Evolutionary conservation across 495 filamentous ascomycete species (phyloP), one percentile per base, ranked within the genome.

Genomic region (Zalerion maritima): DNA sequence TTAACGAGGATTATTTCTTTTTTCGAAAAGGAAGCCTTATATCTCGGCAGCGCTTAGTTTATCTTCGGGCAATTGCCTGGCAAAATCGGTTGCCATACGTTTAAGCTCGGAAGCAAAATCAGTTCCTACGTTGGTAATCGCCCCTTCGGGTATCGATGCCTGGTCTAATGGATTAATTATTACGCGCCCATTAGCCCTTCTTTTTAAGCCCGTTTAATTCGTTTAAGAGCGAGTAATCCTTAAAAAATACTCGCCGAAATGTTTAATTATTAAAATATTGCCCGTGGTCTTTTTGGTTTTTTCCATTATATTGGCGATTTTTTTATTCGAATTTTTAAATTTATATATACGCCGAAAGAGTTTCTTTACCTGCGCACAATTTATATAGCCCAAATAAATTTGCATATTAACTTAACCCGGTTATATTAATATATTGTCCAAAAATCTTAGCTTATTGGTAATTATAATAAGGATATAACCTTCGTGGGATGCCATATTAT

Each of bases 381-480:
- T 77, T 2, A 81, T 71, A 24, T 75, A 73, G 8, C 66, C 60
- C 45, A 89, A 86, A 21, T 58, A 46, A 4, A 87, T 67, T 42
- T 79, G 67, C 39, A 79, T 59, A 41, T 91, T 82, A 4, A 85
- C 69, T 3, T 82, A 64, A 2, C 80, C 81, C 0, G 79, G 78
- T 1, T 82, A 68, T 33, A 82, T 73, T 7, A 91, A 60, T 1
- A 81, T 81, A 2, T 68, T 57, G 46, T 89, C 81, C 2, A 91
- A 62, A n/a, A 64, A 60, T 36, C 85, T 75, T 1, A 73, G 75
- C 31, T 74, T 64, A 48, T 91, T 91, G 14, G 78, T 86, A 0
- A 82, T 89, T 73, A 89, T 83, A 52, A 89, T 71, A 5, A 89
- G 62, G 6, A 87, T 67, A 16, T 78, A 67, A 15, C 81, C 82